Base-by-base conservation (phyloP, 306 rosid species). In the Macrotyloma uniflorum region DNA sequence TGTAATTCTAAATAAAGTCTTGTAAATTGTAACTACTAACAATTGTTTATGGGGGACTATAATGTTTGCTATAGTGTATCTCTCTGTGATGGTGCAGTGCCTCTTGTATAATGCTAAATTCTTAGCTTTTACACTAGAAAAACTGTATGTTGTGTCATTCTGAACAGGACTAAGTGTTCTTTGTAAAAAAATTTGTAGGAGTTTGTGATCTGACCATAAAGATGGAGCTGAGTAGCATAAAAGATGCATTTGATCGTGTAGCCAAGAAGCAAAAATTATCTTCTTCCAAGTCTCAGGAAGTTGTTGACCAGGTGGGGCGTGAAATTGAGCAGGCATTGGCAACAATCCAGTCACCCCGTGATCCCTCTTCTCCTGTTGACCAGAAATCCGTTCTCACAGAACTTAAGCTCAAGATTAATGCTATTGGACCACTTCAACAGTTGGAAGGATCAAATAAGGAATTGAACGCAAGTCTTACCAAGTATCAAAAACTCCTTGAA, bases 251-350 rank as follows among this genome's bases (percentile, higher is more conserved):
- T 87, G 91, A 91, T n/a, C 89, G 90, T 68, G 93, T 89, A 35
- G 80, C 89, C 70, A 91, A 93, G 91, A 92, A 95, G 86, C 99
- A 95, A 85, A 95, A 92, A 84, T 57, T 91, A 26, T 91, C 93
- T 67, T 85, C 88, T 83, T 88, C 91, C 57, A 92, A 85, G 87
- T 82, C 85, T 70, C 96, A 91, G 79, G 97, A 92, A 86, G 88
- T 88, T 36, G 86, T 88, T 70, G 90, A 91, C 76, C 91, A 82
- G 85, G 86, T 93, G 67, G 90, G 90, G 81, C 76, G 18, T 2
- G 94, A 91, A 86, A 85, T 91, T 82, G 91, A 88, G 68, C 90
- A 82, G 77, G 88, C 89, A 64, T 75, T 91, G 75, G 82, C 77
- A n/a, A 72, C 84, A 73, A 66, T 93, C 66, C 87, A 81, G 76